phyloP scores from a whole-genome alignment of 2,329 filamentous ascomycete genomes.

The Aspergillus latus region DNA sequence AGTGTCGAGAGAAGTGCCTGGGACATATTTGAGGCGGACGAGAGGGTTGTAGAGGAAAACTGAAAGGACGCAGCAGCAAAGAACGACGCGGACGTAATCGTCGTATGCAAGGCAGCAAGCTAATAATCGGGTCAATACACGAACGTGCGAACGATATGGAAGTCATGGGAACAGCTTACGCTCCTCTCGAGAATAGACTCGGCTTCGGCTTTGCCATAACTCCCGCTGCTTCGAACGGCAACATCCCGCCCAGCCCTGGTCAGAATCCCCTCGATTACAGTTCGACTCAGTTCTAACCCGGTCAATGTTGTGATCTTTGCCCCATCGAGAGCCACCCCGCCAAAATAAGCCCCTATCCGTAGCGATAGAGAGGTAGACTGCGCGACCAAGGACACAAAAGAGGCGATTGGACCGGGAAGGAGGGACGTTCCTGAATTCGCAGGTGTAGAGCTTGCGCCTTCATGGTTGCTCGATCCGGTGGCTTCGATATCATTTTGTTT shows the following conservation, averaged over 20 bases:
- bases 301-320: conserved; percentile 47
- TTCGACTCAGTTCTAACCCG: conserved; percentile 46
- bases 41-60: conserved; percentile 45
- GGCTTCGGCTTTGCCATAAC: conserved; percentile 42
- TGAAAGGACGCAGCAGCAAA: conserved; percentile 49
- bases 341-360: conserved; percentile 45
- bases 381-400: conserved; percentile 45
- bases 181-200: conserved; percentile 48
- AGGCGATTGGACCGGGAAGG: conserved; percentile 45
- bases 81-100: conserved; percentile 49
- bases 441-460: conserved; percentile 25
- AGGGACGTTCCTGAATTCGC: conserved; percentile 38
- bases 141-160: conserved; percentile 1
- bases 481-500: conserved; percentile 14
- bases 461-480: conserved; percentile 3
- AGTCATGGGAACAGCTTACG: conserved; percentile 31
- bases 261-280: conserved; percentile 46
- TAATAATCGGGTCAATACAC: conserved; percentile 25
- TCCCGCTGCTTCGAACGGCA: conserved; percentile 49
- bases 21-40: conserved; percentile 44
- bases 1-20: conserved; percentile 47
- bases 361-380: conserved; percentile 48
- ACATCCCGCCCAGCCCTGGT: conserved; percentile 47
- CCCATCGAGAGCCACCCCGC: conserved; percentile 44
- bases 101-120: conserved; percentile 46